Evolutionary conservation across 345 rosid species (phyloP).

Genomic region (Gossypium longicalyx): DNA sequence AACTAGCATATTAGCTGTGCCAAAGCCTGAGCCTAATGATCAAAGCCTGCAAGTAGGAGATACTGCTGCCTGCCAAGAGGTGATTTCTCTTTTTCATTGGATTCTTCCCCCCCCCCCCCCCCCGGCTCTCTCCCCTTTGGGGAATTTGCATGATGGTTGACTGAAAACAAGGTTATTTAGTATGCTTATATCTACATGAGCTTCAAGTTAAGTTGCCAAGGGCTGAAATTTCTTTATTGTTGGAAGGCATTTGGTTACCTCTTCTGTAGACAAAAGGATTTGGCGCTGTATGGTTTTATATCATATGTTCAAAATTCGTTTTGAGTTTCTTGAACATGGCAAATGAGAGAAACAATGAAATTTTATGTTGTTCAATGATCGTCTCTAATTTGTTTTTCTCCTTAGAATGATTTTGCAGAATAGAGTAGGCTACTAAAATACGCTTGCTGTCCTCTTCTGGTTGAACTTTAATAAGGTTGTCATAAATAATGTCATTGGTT

Average conservation of each 20-base stretch:
- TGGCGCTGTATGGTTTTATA: conserved; percentile 1
- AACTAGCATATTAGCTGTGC: conserved; percentile 70
- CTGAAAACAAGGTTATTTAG: background rate
- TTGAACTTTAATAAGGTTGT: background rate
- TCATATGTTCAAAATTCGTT: background rate
- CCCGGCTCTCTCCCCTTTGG: background rate
- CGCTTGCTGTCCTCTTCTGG: background rate
- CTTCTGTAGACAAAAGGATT: background rate
- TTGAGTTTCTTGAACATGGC: background rate
- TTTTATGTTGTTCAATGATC: background rate
- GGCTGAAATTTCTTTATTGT: background rate
- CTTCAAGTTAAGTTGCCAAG: conserved; percentile 5
- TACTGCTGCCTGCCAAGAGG: conserved; percentile 52
- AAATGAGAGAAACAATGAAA: background rate
- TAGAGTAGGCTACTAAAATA: background rate
- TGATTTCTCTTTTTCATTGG: conserved; percentile 20
- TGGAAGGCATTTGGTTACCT: background rate
- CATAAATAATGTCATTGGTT: background rate
- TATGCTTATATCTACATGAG: background rate
- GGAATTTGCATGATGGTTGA: conserved; percentile 3
- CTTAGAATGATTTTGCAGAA: background rate
- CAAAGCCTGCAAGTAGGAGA: conserved; percentile 52
- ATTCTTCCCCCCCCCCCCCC: too few species aligned
- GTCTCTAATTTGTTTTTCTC: background rate
- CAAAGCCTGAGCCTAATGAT: conserved; percentile 84